Conservation (phyloP, 73 alveolate genomes). For the Paramecium tetraurelia region DNA sequence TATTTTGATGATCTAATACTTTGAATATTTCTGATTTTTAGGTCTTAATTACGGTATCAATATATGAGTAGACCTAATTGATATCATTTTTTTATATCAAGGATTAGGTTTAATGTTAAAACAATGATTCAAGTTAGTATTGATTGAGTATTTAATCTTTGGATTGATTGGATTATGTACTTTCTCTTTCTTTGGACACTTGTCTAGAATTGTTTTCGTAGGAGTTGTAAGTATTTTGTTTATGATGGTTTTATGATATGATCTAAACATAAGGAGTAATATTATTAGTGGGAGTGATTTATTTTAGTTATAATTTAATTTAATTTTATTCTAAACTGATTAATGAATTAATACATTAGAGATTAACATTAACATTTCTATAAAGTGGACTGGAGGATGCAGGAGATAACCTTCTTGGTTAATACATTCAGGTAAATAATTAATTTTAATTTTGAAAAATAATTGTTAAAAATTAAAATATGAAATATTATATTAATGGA, state of each 20-base stretch:
- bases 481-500: neutral
- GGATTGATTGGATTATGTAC: neutral
- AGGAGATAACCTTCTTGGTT: neutral
- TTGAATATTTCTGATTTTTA: neutral
- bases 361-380: neutral
- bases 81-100: neutral
- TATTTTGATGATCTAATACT: neutral
- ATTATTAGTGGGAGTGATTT: constrained; percentile 4
- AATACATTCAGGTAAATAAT: neutral
- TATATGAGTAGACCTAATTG: neutral
- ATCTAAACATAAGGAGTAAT: neutral
- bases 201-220: neutral
- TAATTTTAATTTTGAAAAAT: neutral
- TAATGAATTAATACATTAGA: neutral
- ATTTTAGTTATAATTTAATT: neutral
- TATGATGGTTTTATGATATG: neutral
- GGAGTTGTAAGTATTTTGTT: neutral
- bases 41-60: neutral
- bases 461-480: neutral
- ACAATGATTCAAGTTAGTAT: neutral
- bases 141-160: neutral
- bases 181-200: neutral
- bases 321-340: neutral
- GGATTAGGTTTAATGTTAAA: neutral
- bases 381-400: constrained; percentile 17